These are phyloP conservation scores for Saururus chinensis DNA, from an alignment of 164 flowering plant species.

Conservation along the genomic window DNA sequence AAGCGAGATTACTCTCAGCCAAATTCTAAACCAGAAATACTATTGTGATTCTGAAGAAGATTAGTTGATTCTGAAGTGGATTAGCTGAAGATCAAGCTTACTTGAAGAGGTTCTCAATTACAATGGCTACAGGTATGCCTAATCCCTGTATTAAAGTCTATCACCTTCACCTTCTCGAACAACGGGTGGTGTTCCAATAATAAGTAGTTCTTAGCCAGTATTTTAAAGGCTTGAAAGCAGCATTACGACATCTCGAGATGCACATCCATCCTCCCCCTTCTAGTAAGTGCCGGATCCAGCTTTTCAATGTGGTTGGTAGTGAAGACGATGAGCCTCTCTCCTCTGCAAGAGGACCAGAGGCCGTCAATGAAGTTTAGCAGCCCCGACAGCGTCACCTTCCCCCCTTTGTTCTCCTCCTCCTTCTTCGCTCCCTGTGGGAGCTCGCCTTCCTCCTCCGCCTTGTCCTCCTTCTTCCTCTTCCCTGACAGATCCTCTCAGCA, in stretches of 20 bases:
- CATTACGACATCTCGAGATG: slow-evolving; percentile 59
- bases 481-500: slow-evolving; percentile 11
- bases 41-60: no score
- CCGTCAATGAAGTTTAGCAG: no score
- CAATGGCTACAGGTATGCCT: no score
- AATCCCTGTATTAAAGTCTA: no score
- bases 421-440: slow-evolving; percentile 15
- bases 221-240: slow-evolving; percentile 26
- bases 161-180: slow-evolving; percentile 27
- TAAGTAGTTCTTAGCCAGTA: slow-evolving; percentile 46
- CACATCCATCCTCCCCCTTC: slow-evolving; percentile 58
- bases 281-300: slow-evolving; percentile 40
- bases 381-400: slow-evolving; percentile 10
- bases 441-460: no score
- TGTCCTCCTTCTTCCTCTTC: background rate
- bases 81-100: no score
- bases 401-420: slow-evolving; percentile 13
- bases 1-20: no score
- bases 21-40: no score
- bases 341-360: slow-evolving; percentile 58
- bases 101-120: no score
- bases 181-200: slow-evolving; percentile 27
- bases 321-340: slow-evolving; percentile 55
- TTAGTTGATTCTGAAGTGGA: no score
- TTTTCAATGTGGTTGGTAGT: slow-evolving; percentile 55